Percentiles rank a stretch among this genome's conserved stretches.
phyloP scores from a whole-genome alignment of 352 stramenopile species.

The Aphanomyces invadans region DNA sequence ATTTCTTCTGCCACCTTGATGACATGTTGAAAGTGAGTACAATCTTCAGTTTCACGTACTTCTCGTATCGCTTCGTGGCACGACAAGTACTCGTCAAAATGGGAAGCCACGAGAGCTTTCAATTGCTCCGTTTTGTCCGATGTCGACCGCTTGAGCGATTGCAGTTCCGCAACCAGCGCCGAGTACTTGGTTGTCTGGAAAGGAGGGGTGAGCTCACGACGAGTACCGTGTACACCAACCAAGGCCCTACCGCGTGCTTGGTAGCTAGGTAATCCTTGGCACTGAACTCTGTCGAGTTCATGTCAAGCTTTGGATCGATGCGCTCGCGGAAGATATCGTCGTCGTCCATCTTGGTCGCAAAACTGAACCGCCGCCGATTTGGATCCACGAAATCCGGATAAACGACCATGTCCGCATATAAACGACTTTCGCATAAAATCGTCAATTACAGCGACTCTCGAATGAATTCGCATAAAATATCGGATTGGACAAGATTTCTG shows the following conservation, averaged over 20 bases:
- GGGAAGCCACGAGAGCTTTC: slow-evolving; percentile 66
- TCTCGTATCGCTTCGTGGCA: slow-evolving; percentile 69
- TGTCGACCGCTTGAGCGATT: slow-evolving; percentile 57
- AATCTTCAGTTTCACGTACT: background rate
- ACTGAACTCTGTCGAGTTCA: slow-evolving; percentile 53
- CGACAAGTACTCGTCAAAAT: slow-evolving; percentile 79
- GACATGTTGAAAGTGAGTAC: background rate
- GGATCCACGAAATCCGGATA: slow-evolving; percentile 8
- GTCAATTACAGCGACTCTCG: background rate
- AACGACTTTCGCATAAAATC: background rate
- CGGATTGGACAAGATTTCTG: no score
- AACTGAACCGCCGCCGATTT: background rate
- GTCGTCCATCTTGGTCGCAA: slow-evolving; percentile 4
- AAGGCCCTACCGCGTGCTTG: slow-evolving; percentile 48
- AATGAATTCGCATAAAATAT: no score
- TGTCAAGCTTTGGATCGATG: slow-evolving; percentile 38
- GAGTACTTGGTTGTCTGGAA: slow-evolving; percentile 59
- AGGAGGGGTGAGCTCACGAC: no score
- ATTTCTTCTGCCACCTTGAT: slow-evolving; percentile 45
- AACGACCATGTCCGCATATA: background rate
- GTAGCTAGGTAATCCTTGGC: slow-evolving; percentile 49
- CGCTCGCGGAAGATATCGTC: slow-evolving; percentile 9
- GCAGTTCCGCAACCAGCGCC: slow-evolving; percentile 52
- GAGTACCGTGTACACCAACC: background rate
- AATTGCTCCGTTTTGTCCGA: slow-evolving; percentile 80